Evolutionary conservation across 2,329 filamentous ascomycete genomes (phyloP).

Genomic region (Ambrosiella beaveri): DNA sequence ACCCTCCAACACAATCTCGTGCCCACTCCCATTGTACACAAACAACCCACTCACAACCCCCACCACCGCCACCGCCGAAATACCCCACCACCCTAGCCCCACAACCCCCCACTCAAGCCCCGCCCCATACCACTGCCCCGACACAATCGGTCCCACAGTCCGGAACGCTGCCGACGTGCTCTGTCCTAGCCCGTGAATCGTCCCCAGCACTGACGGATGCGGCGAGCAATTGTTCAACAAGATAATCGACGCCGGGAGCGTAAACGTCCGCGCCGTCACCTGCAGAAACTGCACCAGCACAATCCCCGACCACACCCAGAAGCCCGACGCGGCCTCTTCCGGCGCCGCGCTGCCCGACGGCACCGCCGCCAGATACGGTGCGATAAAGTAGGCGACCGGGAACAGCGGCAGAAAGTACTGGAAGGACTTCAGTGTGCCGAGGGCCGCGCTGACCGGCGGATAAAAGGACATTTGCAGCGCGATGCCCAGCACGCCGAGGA

Average conservation of each 20-base stretch:
- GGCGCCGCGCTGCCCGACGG: constrained; percentile 31
- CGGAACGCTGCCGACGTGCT: constrained; percentile 32
- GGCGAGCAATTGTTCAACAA: constrained; percentile 44
- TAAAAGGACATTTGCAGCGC: constrained; percentile 52
- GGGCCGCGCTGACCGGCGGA: constrained; percentile 42
- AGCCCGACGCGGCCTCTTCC: constrained; percentile 27
- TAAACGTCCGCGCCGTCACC: constrained; percentile 56
- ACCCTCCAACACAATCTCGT: constrained; percentile 37
- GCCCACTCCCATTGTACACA: constrained; percentile 47
- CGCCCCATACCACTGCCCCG: constrained; percentile 31
- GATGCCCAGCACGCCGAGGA: constrained; percentile 53
- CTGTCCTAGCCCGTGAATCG: constrained; percentile 36
- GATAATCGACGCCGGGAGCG: constrained; percentile 39
- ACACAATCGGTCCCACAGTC: constrained; percentile 32
- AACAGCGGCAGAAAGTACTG: constrained; percentile 48
- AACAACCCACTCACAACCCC: constrained; percentile 42
- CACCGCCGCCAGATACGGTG: constrained; percentile 48
- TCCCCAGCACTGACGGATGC: constrained; percentile 39
- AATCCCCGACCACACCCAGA: constrained; percentile 43
- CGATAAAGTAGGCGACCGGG: constrained; percentile 47
- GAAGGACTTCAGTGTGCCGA: constrained; percentile 52
- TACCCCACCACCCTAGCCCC: constrained; percentile 30
- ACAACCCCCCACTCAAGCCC: constrained; percentile 29
- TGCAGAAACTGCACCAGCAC: constrained; percentile 47
- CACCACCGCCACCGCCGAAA: constrained; percentile 32